phyloP scores from a whole-genome alignment of 2,329 filamentous ascomycete genomes.

The Penicillium sp. region DNA sequence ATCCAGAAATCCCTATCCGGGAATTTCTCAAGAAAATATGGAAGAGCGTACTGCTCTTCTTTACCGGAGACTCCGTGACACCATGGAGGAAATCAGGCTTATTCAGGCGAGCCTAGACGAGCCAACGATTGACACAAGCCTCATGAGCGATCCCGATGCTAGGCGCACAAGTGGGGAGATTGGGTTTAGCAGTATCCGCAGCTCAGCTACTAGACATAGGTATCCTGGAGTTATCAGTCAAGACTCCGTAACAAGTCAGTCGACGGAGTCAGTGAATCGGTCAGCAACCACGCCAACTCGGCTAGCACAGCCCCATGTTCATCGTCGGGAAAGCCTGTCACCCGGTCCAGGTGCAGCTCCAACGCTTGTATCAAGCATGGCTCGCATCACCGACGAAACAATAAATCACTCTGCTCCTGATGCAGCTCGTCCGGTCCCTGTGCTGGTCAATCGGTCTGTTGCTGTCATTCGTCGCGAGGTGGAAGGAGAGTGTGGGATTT shows the following conservation, averaged over 20 bases:
- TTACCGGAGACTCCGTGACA: background rate
- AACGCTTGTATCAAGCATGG: background rate
- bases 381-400: background rate
- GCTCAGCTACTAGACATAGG: background rate
- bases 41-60: background rate
- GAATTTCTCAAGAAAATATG: background rate
- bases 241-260: background rate
- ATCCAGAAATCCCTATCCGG: background rate
- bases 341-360: background rate
- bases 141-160: background rate
- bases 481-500: constrained; percentile 14
- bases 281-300: background rate
- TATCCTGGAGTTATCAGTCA: background rate
- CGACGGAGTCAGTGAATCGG: background rate
- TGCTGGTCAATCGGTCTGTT: background rate
- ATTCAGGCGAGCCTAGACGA: background rate
- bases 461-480: constrained; percentile 6
- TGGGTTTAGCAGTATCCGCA: background rate
- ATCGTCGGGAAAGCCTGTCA: background rate
- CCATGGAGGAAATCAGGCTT: background rate
- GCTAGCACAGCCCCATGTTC: background rate
- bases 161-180: background rate
- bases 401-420: background rate
- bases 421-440: background rate
- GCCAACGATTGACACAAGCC: background rate